Conservation (phyloP, 2,329 filamentous ascomycete genomes). For the Metarhizium robertsii region DNA sequence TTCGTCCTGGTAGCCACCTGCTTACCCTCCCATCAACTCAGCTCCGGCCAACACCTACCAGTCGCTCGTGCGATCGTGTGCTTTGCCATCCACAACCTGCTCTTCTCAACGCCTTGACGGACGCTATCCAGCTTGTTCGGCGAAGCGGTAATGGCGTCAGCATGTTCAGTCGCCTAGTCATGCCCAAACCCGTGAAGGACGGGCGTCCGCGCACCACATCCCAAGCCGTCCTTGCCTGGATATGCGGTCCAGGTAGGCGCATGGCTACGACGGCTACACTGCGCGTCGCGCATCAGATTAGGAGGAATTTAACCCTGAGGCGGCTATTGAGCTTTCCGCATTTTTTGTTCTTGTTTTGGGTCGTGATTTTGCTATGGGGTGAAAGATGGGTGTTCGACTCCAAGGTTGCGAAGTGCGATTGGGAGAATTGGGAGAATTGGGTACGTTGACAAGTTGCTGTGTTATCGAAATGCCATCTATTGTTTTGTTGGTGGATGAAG, state of each 20-base stretch:
- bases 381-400: constrained; percentile 70
- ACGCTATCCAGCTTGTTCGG: neutral
- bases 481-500: neutral
- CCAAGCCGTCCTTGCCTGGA: constrained; percentile 21
- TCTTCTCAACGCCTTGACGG: neutral
- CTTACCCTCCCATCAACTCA: neutral
- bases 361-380: constrained; percentile 71
- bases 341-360: constrained; percentile 63
- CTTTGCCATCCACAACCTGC: neutral
- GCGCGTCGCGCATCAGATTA: constrained; percentile 17
- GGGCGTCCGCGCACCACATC: constrained; percentile 2
- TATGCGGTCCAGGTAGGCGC: constrained; percentile 29
- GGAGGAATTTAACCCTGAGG: constrained; percentile 36
- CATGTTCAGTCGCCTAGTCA: constrained; percentile 14
- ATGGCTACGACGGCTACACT: constrained; percentile 22
- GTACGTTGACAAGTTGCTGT: constrained; percentile 38
- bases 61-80: neutral
- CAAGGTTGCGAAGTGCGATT: constrained; percentile 63
- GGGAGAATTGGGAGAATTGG: constrained; percentile 90
- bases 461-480: neutral
- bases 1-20: neutral
- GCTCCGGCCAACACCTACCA: too few relatives aligned
- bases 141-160: constrained; percentile 19
- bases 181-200: constrained; percentile 4
- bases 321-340: constrained; percentile 56